Evolutionary conservation across 1,284 basidiomycete genomes (phyloP), one percentile per base, ranked within the genome.

Genomic region (Heterobasidion annosum): DNA sequence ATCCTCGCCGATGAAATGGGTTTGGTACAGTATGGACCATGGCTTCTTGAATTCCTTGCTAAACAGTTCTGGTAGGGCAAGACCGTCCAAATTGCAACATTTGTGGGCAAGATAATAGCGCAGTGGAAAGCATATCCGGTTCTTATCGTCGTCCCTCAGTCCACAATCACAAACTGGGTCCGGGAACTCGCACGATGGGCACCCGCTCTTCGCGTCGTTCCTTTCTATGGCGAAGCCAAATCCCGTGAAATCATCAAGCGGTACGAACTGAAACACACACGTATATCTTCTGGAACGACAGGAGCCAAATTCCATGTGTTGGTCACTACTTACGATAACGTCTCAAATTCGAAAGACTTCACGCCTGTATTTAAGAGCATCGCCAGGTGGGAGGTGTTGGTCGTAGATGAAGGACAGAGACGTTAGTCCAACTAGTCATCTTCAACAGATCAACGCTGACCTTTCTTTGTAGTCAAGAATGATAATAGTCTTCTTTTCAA

Each of bases 1-100:
- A 98, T 98, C 60, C 78, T 98, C n/a, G 94, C 95, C 2, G 96
- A 99, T 65, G 96, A 98, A 70, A 98, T 99, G 96, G 94, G 93
- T 53, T 70, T 95, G 61, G 89, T 89, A 67, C 57, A 81, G 68
- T 12, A 12, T 44, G 25, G 37, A 33, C 32, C 25, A 7, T 40
- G 10, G 15, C 34, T 44, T 54, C 42, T 34, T 53, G 32, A 18
- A 58, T 9, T 50, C 47, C 50, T 54, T 57, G 57, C 61, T 37
- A 40, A 15, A 57, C 37, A 0, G 34, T 12, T 43, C 32, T 7
- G 49, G 8, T 59, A 95, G 82, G 93, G 92, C 0, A 95, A 95
- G 76, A 98, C 95, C 0, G 90, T 98, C 2, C 93, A 98, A 68
- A 87, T 98, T 46, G 85, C 87, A 34, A 85, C 89, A 0, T 91